Evolutionary conservation across 2,329 filamentous ascomycete species (phyloP).

Genomic region (Scedosporium boydii): DNA sequence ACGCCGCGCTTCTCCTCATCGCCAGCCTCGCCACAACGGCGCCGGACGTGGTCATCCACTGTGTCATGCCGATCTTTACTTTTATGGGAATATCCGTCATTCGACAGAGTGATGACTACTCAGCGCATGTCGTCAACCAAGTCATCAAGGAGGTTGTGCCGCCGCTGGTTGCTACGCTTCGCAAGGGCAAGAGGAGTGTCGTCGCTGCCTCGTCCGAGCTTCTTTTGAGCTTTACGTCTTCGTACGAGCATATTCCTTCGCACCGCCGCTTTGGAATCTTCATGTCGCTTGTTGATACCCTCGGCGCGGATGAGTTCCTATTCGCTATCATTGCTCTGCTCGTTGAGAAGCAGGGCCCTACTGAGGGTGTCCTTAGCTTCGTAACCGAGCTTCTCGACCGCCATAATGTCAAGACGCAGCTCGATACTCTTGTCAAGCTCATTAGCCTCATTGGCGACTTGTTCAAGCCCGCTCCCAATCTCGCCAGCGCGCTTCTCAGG

Average conservation of each 20-base stretch:
- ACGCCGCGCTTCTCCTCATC: slow-evolving; percentile 78
- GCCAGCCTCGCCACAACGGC: slow-evolving; percentile 78
- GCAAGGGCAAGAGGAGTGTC: slow-evolving; percentile 67
- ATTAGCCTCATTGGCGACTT: slow-evolving; percentile 67
- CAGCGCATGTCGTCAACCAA: slow-evolving; percentile 88
- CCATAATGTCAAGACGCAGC: slow-evolving; percentile 66
- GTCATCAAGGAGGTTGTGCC: slow-evolving; percentile 93
- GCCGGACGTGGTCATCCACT: slow-evolving; percentile 86
- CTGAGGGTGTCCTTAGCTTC: slow-evolving; percentile 65
- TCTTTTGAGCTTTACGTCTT: slow-evolving; percentile 89
- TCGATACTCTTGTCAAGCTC: slow-evolving; percentile 69
- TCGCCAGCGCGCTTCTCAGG: slow-evolving; percentile 60
- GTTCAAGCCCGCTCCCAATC: slow-evolving; percentile 61
- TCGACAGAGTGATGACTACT: slow-evolving; percentile 91
- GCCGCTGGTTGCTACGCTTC: slow-evolving; percentile 75
- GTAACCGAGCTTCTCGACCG: slow-evolving; percentile 62
- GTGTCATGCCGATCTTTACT: slow-evolving; percentile 98
- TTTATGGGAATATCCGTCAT: slow-evolving; percentile 93
- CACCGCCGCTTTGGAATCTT: slow-evolving; percentile 79
- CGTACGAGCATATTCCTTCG: slow-evolving; percentile 89
- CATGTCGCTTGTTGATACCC: slow-evolving; percentile 70
- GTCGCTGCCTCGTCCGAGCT: slow-evolving; percentile 80
- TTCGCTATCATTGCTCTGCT: slow-evolving; percentile 84
- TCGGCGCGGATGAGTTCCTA: slow-evolving; percentile 79
- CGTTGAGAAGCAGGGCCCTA: slow-evolving; percentile 77